Base-by-base conservation (phyloP, 495 filamentous ascomycete genomes). In the Penicillium lividum region DNA sequence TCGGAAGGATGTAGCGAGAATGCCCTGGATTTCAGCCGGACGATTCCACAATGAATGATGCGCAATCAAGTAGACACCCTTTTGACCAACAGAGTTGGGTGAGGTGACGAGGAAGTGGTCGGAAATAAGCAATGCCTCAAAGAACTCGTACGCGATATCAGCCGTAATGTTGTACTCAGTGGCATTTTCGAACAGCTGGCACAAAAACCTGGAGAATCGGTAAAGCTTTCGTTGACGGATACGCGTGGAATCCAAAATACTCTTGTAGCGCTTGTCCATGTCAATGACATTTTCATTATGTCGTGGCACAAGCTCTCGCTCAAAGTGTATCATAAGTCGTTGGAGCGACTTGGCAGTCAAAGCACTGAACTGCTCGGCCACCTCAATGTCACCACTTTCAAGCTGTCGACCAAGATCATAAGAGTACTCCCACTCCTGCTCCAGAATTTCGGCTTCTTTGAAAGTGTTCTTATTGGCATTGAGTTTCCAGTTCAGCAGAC, bases 401-500 rank as follows among this genome's bases (percentile, higher is more conserved):
- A 98, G 81, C 63, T 91, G 89, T 25, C 88, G 83, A 11, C 93
- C 94, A 57, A 98, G 89, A 55, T 92, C 88, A 65, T 97, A 97
- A 1, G 89, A 92, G 60, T 97, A 98, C 28, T 88, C 89, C 93
- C 94, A 98, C 71, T 98, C 94, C 63, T 97, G 93, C 67, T 97
- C 93, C 31, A 98, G 76, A 59, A 98, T 90, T 73, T 98, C 94
- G 11, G 94, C 94, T 66, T 98, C 94, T 68, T 98, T 98, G 82
- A 98, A 98, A 0, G 94, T 97, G 73, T 98, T 98, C 69, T 96
- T 97, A 75, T 97, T 98, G 45, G 92, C 90, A 67, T 91, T 92
- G 46, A 98, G 78, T 68, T 97, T 97, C 90, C 92, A 97, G 64
- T 96, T 96, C 51, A 98, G 78, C 76, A 98, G 89, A 63, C 91